phyloP scores from a whole-genome alignment of 129 eudicot species.

The Flaveria linearis region DNA sequence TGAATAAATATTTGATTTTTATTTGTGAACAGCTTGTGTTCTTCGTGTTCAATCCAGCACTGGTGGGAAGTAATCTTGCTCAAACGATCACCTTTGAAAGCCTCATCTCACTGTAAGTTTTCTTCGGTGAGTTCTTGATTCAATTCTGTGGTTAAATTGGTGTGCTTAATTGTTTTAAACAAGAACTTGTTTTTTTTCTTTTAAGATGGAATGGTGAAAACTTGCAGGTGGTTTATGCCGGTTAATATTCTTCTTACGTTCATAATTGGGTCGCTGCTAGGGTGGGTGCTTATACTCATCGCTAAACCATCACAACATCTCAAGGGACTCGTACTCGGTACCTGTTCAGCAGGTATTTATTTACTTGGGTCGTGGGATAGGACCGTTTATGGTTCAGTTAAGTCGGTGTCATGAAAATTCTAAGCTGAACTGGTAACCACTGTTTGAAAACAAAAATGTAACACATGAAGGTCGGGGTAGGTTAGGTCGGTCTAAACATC shows the following conservation, averaged over 20 bases:
- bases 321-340: conserved; percentile 70
- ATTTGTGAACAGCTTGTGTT: conserved; percentile 57
- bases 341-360: conserved; percentile 81
- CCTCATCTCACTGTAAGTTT: conserved; percentile 58
- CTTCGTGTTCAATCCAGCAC: conserved; percentile 85
- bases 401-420: no score
- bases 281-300: conserved; percentile 65
- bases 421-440: no score
- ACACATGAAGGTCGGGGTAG: no score
- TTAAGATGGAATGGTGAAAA: neutral
- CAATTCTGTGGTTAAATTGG: neutral
- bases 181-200: neutral
- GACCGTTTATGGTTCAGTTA: no score
- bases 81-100: conserved; percentile 64
- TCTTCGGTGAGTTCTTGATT: neutral
- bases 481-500: no score
- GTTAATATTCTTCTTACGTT: conserved; percentile 70
- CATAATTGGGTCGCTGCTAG: conserved; percentile 69
- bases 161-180: neutral
- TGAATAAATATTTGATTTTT: neutral
- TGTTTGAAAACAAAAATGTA: no score
- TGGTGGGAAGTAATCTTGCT: conserved; percentile 72
- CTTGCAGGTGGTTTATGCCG: conserved; percentile 96
- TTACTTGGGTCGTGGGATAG: neutral
- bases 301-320: conserved; percentile 69